Evolutionary conservation across 371 early-diverging fungal genomes (phyloP), one percentile per base, ranked within the genome.

Genomic region (Rhizopus microsporus): DNA sequence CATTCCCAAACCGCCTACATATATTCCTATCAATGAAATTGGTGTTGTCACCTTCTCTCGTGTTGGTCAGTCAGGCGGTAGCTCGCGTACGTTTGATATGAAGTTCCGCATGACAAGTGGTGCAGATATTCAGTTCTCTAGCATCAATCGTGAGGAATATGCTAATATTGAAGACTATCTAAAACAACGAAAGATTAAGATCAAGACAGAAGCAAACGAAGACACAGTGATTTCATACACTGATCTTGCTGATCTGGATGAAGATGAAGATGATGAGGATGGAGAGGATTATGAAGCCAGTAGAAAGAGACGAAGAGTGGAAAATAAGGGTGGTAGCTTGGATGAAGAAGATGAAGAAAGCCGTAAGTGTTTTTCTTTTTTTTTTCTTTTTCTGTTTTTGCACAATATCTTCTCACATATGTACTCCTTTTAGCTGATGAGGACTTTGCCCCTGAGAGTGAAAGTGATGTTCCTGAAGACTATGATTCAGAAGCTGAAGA

Each of bases 1-100:
- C 67, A 85, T 99, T 42, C 97, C 99, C 44, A 99, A 99, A 71
- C 97, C 97, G 0, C 82, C 96, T 23, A 90, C 93, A 44, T 90
- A 86, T 40, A 91, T 99, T 45, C 87, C 94, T 8, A 86, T 91
- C 60, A 69, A 77, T 33, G 96, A 96, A 32, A 95, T 99, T 45
- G 77, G 85, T 37, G 82, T 84, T 16, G 93, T 99, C 16, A 93
- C 93, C 13, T 99, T 99, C 76, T 88, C 93, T 37, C 91, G 97
- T 58, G 91, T 88, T 84, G 79, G 83, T 29, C 77, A 83, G 10
- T 75, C 86, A 3, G 83, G 83, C 9, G 80, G 81, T 0, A 82
- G 83, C 17, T 83, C 91, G 4, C 83, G 91, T 61, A 96, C 96
- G 2, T 95, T 97, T 72, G 99, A 98, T 72, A 81, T 98, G 75